These are phyloP conservation scores for Leccinum barrowsii DNA, from an alignment of 768 basidiomycete genomes.

Conservation along the genomic window DNA sequence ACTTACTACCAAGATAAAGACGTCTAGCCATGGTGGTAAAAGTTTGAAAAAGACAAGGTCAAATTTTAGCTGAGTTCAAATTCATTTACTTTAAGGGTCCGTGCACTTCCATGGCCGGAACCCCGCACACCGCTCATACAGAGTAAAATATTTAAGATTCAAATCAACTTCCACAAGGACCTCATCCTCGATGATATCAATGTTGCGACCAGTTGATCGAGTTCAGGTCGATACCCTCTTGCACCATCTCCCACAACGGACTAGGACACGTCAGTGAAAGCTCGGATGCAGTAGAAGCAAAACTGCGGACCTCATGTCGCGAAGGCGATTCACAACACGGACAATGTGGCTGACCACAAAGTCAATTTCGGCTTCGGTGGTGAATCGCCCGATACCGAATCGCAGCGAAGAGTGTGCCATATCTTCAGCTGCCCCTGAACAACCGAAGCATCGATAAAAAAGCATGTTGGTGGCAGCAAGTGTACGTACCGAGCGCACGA, in stretches of 20 bases:
- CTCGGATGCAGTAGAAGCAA: neutral
- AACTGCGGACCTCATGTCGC: conserved; percentile 81
- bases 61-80: conserved; percentile 31
- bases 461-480: neutral
- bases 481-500: conserved; percentile 74
- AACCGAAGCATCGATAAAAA: neutral
- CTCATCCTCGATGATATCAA: conserved; percentile 22
- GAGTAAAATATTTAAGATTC: neutral
- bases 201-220: conserved; percentile 90
- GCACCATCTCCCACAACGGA: conserved; percentile 99
- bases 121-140: conserved; percentile 17
- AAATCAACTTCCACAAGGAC: neutral
- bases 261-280: conserved; percentile 35
- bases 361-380: conserved; percentile 95
- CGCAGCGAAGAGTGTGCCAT: conserved; percentile 98
- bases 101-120: conserved; percentile 20
- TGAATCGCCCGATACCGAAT: conserved; percentile 97
- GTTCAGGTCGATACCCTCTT: conserved; percentile 96
- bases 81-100: conserved; percentile 28
- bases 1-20: conserved; percentile 81
- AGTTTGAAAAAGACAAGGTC: conserved; percentile 28
- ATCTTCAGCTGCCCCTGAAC: conserved; percentile 86
- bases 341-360: conserved; percentile 89
- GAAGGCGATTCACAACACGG: conserved; percentile 76
- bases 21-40: conserved; percentile 67